Evolutionary conservation across 768 basidiomycete species (phyloP).

Genomic region (Boletus subparvulus): DNA sequence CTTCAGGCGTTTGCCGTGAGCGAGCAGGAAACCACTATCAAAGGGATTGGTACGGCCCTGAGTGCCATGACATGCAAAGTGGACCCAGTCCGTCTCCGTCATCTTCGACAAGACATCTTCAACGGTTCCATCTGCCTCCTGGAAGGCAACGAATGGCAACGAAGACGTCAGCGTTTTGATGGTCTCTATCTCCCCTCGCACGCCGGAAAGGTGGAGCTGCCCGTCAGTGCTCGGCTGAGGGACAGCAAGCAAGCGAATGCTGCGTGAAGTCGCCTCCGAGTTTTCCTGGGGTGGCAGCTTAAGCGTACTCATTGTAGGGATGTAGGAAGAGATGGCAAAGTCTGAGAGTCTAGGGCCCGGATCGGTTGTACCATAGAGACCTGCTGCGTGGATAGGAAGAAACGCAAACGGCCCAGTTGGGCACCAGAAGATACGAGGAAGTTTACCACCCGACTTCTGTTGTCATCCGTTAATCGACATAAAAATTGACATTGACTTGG

Average conservation of each 20-base stretch:
- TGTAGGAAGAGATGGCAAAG: no score
- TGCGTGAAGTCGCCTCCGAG: not conserved
- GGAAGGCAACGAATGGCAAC: not conserved
- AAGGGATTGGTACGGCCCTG: conserved; percentile 19
- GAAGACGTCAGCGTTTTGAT: not conserved
- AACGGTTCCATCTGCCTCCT: no score
- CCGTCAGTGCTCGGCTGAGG: not conserved
- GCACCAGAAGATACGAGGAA: no score
- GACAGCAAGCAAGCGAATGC: conserved; percentile 6
- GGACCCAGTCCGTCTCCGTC: no score
- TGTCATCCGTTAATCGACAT: not conserved
- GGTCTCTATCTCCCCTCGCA: conserved; percentile 21
- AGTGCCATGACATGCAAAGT: no score
- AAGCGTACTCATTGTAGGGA: no score
- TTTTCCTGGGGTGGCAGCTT: not conserved
- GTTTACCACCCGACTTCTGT: not conserved
- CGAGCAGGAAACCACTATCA: conserved; percentile 21
- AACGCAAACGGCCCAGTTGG: no score
- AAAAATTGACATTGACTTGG: not conserved
- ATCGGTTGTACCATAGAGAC: no score
- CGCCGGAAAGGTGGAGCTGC: not conserved
- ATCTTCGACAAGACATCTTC: no score
- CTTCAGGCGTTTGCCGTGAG: not conserved
- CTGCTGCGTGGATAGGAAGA: no score
- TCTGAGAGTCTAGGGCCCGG: no score